Conservation (phyloP, 2,329 filamentous ascomycete species). For the Hymenoscyphus occultus region DNA sequence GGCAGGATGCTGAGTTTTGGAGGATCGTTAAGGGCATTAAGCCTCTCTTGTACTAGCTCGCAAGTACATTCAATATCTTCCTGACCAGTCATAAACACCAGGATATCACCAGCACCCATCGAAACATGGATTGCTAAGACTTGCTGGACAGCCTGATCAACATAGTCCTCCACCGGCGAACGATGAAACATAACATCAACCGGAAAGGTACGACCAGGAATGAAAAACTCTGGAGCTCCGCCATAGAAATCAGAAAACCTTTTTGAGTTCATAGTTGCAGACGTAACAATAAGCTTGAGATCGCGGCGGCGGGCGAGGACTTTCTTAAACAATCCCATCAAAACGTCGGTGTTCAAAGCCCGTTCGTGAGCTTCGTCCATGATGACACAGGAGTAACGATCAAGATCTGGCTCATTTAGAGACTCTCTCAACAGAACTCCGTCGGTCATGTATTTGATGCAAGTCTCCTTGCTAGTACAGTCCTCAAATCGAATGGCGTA, state of each 20-base stretch:
- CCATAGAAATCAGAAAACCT: conserved; percentile 95
- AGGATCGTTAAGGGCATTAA: conserved; percentile 88
- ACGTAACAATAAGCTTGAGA: conserved; percentile 94
- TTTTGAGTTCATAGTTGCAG: conserved; percentile 97
- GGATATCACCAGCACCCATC: conserved; percentile 86
- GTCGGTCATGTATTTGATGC: conserved; percentile 99
- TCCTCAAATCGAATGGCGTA: conserved; percentile 99
- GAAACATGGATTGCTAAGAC: conserved; percentile 94
- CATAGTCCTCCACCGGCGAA: conserved; percentile 95
- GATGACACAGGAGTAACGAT: conserved; percentile 96
- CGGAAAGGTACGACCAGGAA: conserved; percentile 92
- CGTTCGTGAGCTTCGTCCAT: conserved; percentile 99
- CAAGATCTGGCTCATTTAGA: conserved; percentile 85
- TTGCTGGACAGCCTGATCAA: conserved; percentile 94
- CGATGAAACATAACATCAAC: conserved; percentile 95
- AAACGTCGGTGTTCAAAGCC: conserved; percentile 91
- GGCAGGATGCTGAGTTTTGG: conserved; percentile 92
- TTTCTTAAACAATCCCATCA: conserved; percentile 98
- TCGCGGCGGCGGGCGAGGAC: conserved; percentile 85
- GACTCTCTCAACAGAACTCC: conserved; percentile 92
- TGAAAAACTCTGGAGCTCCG: conserved; percentile 92
- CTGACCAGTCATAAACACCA: conserved; percentile 99
- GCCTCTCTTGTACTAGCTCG: conserved; percentile 82
- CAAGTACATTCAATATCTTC: conserved; percentile 98
- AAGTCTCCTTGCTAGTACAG: conserved; percentile 90